A percentile compares a stretch with the other conserved stretches of the same genome.
phyloP scores from a whole-genome alignment of 2,329 filamentous ascomycete species.

The Trichophyton verrucosum region DNA sequence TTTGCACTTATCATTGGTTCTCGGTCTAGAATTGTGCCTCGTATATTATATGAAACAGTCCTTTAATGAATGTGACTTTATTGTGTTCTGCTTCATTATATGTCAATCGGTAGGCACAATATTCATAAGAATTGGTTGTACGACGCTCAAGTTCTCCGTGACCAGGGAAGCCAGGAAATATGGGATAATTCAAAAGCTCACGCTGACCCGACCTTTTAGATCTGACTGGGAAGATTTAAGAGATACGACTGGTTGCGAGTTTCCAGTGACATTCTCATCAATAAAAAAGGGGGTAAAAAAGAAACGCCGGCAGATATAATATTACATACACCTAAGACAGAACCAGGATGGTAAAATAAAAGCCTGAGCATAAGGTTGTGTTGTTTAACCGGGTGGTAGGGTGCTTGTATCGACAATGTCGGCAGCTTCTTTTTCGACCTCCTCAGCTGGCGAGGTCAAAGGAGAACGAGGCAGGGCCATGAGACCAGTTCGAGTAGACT shows the following conservation, averaged over 20 bases:
- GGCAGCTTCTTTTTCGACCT: conserved; percentile 73
- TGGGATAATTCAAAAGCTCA: background rate
- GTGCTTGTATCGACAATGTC: conserved; percentile 91
- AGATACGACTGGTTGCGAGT: background rate
- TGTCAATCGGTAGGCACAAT: too few species aligned
- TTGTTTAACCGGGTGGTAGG: conserved; percentile 68
- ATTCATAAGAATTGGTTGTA: background rate
- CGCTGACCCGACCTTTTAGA: background rate
- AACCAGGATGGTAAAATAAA: conserved; percentile 7
- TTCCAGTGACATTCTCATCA: background rate
- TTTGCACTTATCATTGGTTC: background rate
- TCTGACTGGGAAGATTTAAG: background rate
- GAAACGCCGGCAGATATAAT: background rate
- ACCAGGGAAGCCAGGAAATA: background rate
- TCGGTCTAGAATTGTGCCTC: background rate
- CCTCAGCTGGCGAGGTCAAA: conserved; percentile 60
- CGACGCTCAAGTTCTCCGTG: background rate
- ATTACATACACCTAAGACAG: background rate
- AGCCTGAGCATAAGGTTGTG: background rate
- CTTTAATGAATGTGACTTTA: background rate
- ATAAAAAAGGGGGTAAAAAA: background rate
- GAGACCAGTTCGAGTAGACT: conserved; percentile 86
- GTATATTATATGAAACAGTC: background rate
- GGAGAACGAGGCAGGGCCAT: conserved; percentile 95
- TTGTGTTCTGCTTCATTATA: background rate